phyloP scores from a whole-genome alignment of 169 alveolate genomes.

The Eimeria tenella region DNA sequence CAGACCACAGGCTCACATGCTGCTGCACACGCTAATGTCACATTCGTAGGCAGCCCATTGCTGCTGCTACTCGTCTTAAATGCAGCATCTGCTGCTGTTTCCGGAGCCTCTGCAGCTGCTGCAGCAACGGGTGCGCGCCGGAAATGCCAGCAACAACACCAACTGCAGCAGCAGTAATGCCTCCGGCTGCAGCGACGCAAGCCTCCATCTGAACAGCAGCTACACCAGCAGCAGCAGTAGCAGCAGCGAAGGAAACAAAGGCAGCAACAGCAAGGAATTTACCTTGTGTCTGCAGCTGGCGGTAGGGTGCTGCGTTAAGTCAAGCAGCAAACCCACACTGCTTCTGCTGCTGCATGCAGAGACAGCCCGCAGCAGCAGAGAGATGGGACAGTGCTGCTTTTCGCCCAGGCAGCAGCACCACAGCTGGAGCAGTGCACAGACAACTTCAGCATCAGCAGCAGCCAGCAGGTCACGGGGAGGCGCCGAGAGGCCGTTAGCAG shows the following conservation, averaged over 20 bases:
- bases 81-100: too few relatives aligned
- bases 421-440: conserved; percentile 7
- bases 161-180: neutral
- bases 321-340: neutral
- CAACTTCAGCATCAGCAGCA: conserved; percentile 31
- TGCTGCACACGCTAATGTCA: too few relatives aligned
- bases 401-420: conserved; percentile 53
- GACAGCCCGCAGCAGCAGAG: conserved; percentile 39
- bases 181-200: neutral
- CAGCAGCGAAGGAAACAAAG: conserved; percentile 1
- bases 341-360: conserved; percentile 35
- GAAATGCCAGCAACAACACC: conserved; percentile 1
- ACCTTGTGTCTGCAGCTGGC: conserved; percentile 17
- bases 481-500: neutral
- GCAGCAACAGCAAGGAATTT: conserved; percentile 9
- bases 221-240: conserved; percentile 37
- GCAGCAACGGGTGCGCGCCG: neutral
- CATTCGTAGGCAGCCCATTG: too few relatives aligned
- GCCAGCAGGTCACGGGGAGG: neutral
- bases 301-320: neutral
- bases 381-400: conserved; percentile 41
- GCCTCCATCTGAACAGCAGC: neutral
- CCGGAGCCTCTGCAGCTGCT: neutral
- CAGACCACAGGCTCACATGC: neutral
- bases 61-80: too few relatives aligned